phyloP scores from a whole-genome alignment of 441 rosid species.

The Populus tomentosa region DNA sequence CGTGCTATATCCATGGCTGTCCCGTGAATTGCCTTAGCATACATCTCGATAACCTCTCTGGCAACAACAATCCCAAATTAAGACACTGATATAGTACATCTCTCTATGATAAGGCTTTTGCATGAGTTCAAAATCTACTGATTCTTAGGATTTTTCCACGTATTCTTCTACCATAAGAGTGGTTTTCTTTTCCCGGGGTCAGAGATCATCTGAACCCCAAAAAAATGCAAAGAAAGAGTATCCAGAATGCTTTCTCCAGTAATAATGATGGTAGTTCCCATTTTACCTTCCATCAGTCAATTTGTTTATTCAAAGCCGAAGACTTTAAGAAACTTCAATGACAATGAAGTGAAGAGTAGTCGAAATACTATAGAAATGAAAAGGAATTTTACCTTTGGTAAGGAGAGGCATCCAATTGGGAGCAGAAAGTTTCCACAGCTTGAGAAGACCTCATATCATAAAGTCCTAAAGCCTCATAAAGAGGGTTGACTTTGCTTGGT shows the following conservation, averaged over 20 bases:
- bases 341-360: not conserved
- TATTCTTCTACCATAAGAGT: not conserved
- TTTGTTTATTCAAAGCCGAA: not conserved
- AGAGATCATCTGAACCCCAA: not conserved
- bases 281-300: not conserved
- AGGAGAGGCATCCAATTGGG: constrained; percentile 50
- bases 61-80: not conserved
- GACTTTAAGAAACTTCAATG: not conserved
- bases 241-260: not conserved
- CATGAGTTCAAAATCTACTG: not conserved
- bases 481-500: constrained; percentile 41
- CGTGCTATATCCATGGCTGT: constrained; percentile 43
- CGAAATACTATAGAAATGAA: not conserved
- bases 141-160: not conserved
- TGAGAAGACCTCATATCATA: constrained; percentile 46
- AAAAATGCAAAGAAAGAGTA: not conserved
- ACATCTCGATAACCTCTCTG: constrained; percentile 53
- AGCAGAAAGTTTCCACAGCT: constrained; percentile 49
- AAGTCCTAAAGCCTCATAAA: constrained; percentile 69
- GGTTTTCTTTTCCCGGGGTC: not conserved
- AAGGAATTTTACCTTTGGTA: constrained; percentile 45
- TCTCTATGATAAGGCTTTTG: not conserved
- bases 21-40: constrained; percentile 50
- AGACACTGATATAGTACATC: not conserved
- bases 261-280: not conserved